These are phyloP conservation scores for Monilinia vaccinii-corymbosi DNA, from an alignment of 2,329 filamentous ascomycete species.

Conservation along the genomic window DNA sequence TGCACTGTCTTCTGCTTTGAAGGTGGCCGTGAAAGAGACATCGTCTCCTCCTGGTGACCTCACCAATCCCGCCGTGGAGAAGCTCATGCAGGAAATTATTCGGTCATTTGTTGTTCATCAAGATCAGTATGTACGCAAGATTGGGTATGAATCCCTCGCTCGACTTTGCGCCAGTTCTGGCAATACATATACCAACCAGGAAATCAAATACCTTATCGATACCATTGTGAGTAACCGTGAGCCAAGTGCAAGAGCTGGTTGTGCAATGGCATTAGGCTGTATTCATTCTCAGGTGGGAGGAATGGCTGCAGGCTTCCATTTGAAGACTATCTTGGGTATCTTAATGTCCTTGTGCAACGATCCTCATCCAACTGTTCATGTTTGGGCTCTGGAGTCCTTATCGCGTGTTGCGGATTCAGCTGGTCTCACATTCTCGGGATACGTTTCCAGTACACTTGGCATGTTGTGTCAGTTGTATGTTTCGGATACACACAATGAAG, in stretches of 20 bases:
- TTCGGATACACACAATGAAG: constrained; percentile 81
- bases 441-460: constrained; percentile 81
- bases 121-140: constrained; percentile 76
- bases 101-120: constrained; percentile 68
- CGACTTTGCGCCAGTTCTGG: constrained; percentile 70
- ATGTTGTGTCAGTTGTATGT: constrained; percentile 93
- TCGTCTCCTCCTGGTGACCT: constrained; percentile 64
- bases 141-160: constrained; percentile 79
- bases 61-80: constrained; percentile 67
- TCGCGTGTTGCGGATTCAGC: constrained; percentile 83
- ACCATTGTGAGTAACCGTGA: constrained; percentile 91
- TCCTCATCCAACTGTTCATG: constrained; percentile 89
- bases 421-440: constrained; percentile 82
- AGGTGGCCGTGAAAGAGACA: constrained; percentile 77
- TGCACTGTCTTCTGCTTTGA: constrained; percentile 69
- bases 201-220: constrained; percentile 87
- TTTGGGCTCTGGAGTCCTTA: constrained; percentile 88
- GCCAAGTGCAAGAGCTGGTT: constrained; percentile 85
- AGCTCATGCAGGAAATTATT: constrained; percentile 67
- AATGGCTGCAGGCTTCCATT: constrained; percentile 92
- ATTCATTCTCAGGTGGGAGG: constrained; percentile 95
- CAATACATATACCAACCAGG: constrained; percentile 77
- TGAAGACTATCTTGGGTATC: constrained; percentile 95
- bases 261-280: constrained; percentile 83
- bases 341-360: constrained; percentile 97